Evolutionary conservation across 2,329 filamentous ascomycete species (phyloP).

Genomic region (Pseudogymnoascus sp.): DNA sequence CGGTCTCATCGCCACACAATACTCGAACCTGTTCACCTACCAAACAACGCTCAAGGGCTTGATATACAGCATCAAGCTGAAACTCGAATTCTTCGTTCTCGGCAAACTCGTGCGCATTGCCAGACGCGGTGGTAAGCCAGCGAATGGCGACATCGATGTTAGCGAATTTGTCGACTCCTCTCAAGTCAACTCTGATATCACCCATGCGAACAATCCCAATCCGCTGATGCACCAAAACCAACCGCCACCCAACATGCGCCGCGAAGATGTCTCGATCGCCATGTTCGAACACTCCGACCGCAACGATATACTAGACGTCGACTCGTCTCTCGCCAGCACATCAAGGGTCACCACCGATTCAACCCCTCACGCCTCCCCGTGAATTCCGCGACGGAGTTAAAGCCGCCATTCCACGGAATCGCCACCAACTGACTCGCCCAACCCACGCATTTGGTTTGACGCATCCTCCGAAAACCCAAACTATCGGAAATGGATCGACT

Average conservation of each 20-base stretch:
- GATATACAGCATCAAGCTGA: slow-evolving; percentile 37
- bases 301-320: not conserved
- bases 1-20: slow-evolving; percentile 32
- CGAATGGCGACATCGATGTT: not conserved
- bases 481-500: not conserved
- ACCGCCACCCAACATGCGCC: not conserved
- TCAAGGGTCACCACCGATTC: not conserved
- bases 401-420: not conserved
- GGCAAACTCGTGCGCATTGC: slow-evolving; percentile 5
- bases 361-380: not conserved
- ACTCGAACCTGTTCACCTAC: slow-evolving; percentile 30
- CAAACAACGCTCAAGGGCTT: slow-evolving; percentile 34
- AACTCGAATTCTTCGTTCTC: slow-evolving; percentile 43
- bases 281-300: slow-evolving; percentile 7
- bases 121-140: not conserved
- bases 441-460: not conserved
- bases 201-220: not conserved
- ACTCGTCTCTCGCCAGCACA: not conserved
- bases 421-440: not conserved
- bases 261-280: not conserved
- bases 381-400: not conserved
- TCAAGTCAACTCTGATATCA: not conserved
- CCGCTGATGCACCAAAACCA: not conserved
- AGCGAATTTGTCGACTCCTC: not conserved
- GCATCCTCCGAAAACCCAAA: not conserved